Base-by-base conservation (phyloP, 192 early-diverging fungal species). In the Backusella morwellensis region DNA sequence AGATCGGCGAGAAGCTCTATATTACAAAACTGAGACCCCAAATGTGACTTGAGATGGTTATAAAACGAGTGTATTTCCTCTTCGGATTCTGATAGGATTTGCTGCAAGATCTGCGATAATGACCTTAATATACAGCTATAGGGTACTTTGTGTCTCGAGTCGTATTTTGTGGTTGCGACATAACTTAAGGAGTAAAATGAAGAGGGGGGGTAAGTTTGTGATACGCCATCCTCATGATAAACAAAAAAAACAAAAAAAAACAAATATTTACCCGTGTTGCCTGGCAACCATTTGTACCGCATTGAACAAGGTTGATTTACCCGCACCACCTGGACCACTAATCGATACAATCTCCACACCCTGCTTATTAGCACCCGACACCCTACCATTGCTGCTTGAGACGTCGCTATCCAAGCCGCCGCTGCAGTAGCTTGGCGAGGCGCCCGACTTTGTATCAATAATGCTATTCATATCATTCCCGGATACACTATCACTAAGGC, bases 51-150 rank as follows among this genome's bases (percentile, higher is more conserved):
- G 34, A 81, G 26, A 50, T 73, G 63, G 11, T 78, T 71, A 6
- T 77, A 72, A 19, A 81, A 70, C 29, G 29, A 35, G 6, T 42
- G 68, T 29, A 75, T 79, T 59, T 79, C 78, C 11, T 77, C 80
- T 21, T 69, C 72, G 0, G 80, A 78, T 70, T 81, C 76, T 6
- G 80, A 78, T 47, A 81, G 54, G n/a, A 81, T 75, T 71, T 81
- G 80, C 32, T 77, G 76, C 34, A 81, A 32, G 5, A 81, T 77
- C 56, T 78, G 76, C 32, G 80, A 81, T 17, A 81, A 29, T 47
- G 70, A 81, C 23, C 68, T 72, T 17, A 77, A 66, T 29, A 81
- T 78, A 34, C 76, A 81, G 17, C 76, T 72, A 66, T 77, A 81
- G 38, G 80, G 80, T 44, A 63, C 70, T 75, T 75, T 68, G 12